phyloP scores from a whole-genome alignment of 2,329 filamentous ascomycete genomes.

The Exophiala calicioides region DNA sequence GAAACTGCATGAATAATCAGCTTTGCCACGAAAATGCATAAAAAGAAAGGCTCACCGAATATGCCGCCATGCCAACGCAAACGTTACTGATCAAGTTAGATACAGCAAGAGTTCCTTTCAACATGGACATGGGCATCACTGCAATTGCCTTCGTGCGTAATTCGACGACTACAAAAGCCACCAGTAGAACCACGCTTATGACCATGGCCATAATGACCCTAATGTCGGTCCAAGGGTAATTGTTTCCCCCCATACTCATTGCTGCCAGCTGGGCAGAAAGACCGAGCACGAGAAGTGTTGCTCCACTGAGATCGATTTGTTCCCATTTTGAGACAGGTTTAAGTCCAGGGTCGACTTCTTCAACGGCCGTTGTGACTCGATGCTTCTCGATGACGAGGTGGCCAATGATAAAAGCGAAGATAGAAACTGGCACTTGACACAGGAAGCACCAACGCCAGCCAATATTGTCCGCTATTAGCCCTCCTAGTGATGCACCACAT shows the following conservation, averaged over 20 bases:
- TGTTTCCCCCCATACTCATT: conserved; percentile 48
- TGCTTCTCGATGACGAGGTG: conserved; percentile 56
- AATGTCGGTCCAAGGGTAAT: conserved; percentile 45
- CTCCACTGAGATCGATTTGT: conserved; percentile 60
- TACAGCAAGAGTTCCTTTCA: conserved; percentile 57
- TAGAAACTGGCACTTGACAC: conserved; percentile 66
- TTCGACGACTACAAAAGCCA: conserved; percentile 43
- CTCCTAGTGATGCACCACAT: conserved; percentile 61
- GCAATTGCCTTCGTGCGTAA: conserved; percentile 45
- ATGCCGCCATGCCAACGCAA: conserved; percentile 62
- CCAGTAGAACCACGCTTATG: conserved; percentile 41
- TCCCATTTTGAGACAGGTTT: conserved; percentile 45
- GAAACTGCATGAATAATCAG: conserved; percentile 36
- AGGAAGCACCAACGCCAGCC: conserved; percentile 79
- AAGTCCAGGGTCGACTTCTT: conserved; percentile 15
- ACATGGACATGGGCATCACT: conserved; percentile 51
- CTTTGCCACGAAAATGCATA: background rate
- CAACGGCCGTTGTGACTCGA: conserved; percentile 16
- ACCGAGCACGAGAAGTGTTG: conserved; percentile 58
- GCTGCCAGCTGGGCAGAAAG: conserved; percentile 57
- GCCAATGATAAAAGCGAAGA: conserved; percentile 57
- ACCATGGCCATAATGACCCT: conserved; percentile 46
- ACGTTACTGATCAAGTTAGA: conserved; percentile 61
- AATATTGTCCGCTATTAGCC: conserved; percentile 69
- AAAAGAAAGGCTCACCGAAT: conserved; percentile 53